A percentile compares a stretch with the other conserved stretches of the same genome.
These are phyloP conservation scores for Phascolomyces articulosus DNA, from an alignment of 371 early-diverging fungal species.

Conservation along the genomic window DNA sequence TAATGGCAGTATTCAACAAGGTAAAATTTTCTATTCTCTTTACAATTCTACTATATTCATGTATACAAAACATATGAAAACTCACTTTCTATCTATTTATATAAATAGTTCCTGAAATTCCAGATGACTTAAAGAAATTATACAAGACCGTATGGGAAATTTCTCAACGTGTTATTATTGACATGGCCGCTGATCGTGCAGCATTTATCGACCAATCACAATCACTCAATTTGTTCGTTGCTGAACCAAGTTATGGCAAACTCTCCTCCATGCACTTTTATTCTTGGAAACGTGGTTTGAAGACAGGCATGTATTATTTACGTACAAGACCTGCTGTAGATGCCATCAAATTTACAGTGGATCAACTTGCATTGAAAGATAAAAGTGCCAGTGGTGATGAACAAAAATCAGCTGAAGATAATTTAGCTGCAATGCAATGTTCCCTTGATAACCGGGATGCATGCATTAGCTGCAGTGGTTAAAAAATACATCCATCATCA, in stretches of 20 bases:
- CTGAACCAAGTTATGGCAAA: constrained; percentile 90
- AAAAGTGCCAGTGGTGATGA: constrained; percentile 23
- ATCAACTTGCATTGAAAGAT: constrained; percentile 46
- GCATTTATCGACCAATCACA: constrained; percentile 98
- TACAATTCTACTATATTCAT: no score
- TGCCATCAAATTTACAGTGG: constrained; percentile 86
- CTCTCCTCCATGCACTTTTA: constrained; percentile 99
- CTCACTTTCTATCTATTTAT: no score
- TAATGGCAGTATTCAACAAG: constrained; percentile 88
- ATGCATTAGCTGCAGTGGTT: constrained; percentile 90
- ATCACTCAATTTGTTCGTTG: constrained; percentile 96
- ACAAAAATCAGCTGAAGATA: constrained; percentile 54
- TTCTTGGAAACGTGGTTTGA: constrained; percentile 97
- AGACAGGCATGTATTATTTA: constrained; percentile 99
- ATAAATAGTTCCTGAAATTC: constrained; percentile 69
- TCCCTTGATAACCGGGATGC: constrained; percentile 91
- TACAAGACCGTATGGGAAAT: constrained; percentile 99
- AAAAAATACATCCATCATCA: constrained; percentile 14
- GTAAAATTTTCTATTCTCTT: no score
- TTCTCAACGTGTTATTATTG: constrained; percentile 82
- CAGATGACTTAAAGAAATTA: constrained; percentile 84
- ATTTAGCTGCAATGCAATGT: constrained; percentile 62
- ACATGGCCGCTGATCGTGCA: constrained; percentile 91
- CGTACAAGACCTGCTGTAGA: constrained; percentile 96
- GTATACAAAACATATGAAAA: no score